Evolutionary conservation across 2,329 filamentous ascomycete genomes (phyloP), one percentile per base, ranked within the genome.

Genomic region (Talaromyces albobiverticillius): DNA sequence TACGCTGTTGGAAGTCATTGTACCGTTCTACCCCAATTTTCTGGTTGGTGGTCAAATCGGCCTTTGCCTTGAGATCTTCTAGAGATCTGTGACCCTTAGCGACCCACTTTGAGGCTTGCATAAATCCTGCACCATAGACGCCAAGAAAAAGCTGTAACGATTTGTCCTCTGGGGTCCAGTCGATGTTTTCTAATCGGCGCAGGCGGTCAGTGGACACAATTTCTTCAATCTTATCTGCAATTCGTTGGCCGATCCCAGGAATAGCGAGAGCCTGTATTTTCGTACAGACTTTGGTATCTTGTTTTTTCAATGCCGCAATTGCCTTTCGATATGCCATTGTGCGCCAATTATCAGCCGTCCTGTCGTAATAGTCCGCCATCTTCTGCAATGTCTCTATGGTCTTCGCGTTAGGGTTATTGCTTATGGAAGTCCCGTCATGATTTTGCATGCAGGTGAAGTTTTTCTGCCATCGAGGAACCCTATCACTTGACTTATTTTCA

Each of bases 211-310:
- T 96, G 36, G 79, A 78, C 2, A 84, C 89, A 41, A 96, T 95
- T 66, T 96, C 93, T 63, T 94, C 89, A 59, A 97, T 94, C 69
- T 96, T 96, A 23, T 82, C 77, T 0, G 91, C 91, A 1, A 96
- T 75, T 1, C 89, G 81, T 10, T 77, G 63, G 7, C 92, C 92
- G 32, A 96, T 84, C 55, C 79, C 81, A 1, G 84, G 83, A 1
- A 96, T 77, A 2, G 72, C 69, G 10, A 80, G 73, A 0, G 92
- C 93, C 67, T 95, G 81, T 46, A 84, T 79, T 55, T 82, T 84
- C 0, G 87, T 92, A 3, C 71, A 76, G 55, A 96, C 82, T 64
- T 84, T 86, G 18, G 64, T 65, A 0, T 74, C 66, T 57, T 92
- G 87, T 46, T 82, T 85, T 42, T 83, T 83, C 11, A 97, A 77